Base-by-base conservation (phyloP, 352 stramenopile species). In the Phytopythium sindhum region DNA sequence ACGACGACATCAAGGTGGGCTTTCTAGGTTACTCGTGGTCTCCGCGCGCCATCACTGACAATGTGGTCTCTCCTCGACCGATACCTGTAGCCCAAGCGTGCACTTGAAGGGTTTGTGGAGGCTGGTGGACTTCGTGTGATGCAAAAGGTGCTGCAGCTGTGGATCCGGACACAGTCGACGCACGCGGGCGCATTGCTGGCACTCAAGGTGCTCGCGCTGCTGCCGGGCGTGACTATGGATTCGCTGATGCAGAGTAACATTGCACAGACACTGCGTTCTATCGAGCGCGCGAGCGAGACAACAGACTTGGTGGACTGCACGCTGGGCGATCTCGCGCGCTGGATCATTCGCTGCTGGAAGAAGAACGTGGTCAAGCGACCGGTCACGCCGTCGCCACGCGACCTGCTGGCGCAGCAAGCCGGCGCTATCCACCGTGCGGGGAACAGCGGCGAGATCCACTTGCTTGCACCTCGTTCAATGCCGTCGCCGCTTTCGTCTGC, bases 331-430 rank as follows among this genome's bases (percentile, higher is more conserved):
- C 56, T 89, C n/a, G 74, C 81, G 5, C 64, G 77, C 19, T 88
- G 77, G 78, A 78, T 89, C 29, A 84, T 90, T 26, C 64, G 75
- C n/a, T 78, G 75, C 28, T 90, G 81, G 81, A 73, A 74, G 33
- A 75, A 61, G 53, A 75, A 72, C 12, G 77, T 77, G 15, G 76
- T 85, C 53, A 77, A 75, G 23, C 80, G 74, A 51, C 63, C 69
- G 4, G 69, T 82, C 24, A 70, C 73, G 2, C 68, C 65, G 19
- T 83, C 79, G 6, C 53, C 75, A 2, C 73, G 74, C 21, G 78
- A 84, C 10, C 59, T 77, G 26, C 69, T 86, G n/a, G 57, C 76
- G 23, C 60, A 80, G 24, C 73, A 86, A 56, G 69, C 72, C 15
- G 73, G 66, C 15, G 66, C 80, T n/a, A 73, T 80, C 33, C 71